Base-by-base conservation (phyloP, 257 asterid species). In the Henckelia pumila region DNA sequence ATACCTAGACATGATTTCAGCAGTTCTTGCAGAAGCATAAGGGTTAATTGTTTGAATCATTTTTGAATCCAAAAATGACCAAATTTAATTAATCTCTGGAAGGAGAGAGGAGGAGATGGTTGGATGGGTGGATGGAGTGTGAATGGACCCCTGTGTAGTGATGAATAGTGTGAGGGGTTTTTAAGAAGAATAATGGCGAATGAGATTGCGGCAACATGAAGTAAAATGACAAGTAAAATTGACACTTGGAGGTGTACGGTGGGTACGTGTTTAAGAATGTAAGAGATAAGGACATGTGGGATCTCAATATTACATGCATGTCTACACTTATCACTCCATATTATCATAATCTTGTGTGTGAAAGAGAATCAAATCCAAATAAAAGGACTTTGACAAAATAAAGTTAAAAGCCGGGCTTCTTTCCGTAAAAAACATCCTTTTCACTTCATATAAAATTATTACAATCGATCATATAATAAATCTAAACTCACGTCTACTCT, bases 1-100 rank as follows among this genome's bases (percentile, higher is more conserved):
- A 62, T 90, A 93, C 7, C 96, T 53, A 6, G 97, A 87, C 96
- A 93, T 88, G 80, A 93, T 93, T 63, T 90, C 91, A 11, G 97
- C 99, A 6, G 99, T 90, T 47, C 81, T 80, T 32, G 91, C 80
- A 2, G 92, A 62, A 67, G 82, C 67, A 70, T 81, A 84, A 10
- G 93, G 87, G 16, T 77, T 84, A 64, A 83, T 67, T 0, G 97
- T 80, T 53, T 83, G 91, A 64, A 92, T 84, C 97, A 92, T 92
- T 61, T 77, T 74, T 56, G 13, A 49, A 49, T 26, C 55, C 19
- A 68, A 59, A 69, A 37, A 56, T 52, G 61, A 44, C 56, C 61
- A 63, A 72, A 7, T 6, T 7, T 0, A 59, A 56, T 72, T 35
- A 35, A 35, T 35, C 47, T 35, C 16, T 16, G 2, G 16, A 21